Conservation (phyloP, 768 basidiomycete genomes). For the Pulveroboletus frians region DNA sequence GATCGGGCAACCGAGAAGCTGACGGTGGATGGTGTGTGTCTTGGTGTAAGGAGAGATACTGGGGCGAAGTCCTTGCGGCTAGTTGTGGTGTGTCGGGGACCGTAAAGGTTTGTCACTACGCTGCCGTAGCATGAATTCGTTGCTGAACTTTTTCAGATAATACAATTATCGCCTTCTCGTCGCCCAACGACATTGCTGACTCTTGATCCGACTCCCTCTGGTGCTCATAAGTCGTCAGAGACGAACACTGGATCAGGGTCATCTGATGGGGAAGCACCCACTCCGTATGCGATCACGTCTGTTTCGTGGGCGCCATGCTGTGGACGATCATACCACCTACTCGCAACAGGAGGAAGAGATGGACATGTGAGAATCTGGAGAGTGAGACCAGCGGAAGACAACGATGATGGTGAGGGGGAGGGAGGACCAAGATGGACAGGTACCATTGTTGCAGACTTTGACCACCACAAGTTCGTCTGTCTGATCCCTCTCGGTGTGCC, state of each 20-base stretch:
- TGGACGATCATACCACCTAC: slow-evolving; percentile 88
- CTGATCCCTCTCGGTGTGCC: background rate
- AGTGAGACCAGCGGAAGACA: slow-evolving; percentile 55
- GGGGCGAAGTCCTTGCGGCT: slow-evolving; percentile 87
- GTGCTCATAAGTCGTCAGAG: slow-evolving; percentile 17
- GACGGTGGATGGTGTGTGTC: slow-evolving; percentile 90
- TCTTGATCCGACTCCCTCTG: slow-evolving; percentile 39
- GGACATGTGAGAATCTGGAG: slow-evolving; percentile 90
- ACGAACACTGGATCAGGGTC: slow-evolving; percentile 14
- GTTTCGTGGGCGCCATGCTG: slow-evolving; percentile 94
- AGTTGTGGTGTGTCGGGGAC: slow-evolving; percentile 66
- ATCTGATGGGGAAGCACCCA: slow-evolving; percentile 33
- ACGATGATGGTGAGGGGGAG: slow-evolving; percentile 40
- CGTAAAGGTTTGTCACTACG: slow-evolving; percentile 56
- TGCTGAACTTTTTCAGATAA: slow-evolving; percentile 44
- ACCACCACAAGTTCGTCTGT: slow-evolving; percentile 64
- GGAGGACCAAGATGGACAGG: slow-evolving; percentile 60
- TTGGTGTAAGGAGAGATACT: slow-evolving; percentile 95
- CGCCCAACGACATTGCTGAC: slow-evolving; percentile 64
- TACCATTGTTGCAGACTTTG: slow-evolving; percentile 77
- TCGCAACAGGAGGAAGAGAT: slow-evolving; percentile 87
- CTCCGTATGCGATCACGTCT: slow-evolving; percentile 66
- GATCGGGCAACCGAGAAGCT: slow-evolving; percentile 66
- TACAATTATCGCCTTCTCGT: slow-evolving; percentile 65
- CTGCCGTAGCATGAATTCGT: background rate